A percentile compares a stretch with the other conserved stretches of the same genome.
These are phyloP conservation scores for Ustilago trichophora DNA, from an alignment of 1,284 basidiomycete species.

Conservation along the genomic window DNA sequence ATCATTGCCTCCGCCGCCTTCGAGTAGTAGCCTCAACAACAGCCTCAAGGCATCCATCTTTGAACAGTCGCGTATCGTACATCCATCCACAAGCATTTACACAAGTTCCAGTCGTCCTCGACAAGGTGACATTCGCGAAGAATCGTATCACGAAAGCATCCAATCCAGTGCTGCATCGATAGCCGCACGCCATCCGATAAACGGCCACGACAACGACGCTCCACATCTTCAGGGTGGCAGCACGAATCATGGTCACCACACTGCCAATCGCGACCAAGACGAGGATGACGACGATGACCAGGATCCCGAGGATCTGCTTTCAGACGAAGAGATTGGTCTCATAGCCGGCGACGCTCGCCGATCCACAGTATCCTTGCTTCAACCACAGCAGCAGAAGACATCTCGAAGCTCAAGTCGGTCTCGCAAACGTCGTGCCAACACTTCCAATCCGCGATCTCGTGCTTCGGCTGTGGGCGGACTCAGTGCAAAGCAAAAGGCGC, in stretches of 20 bases:
- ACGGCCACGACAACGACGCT: not conserved
- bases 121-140: slow-evolving; percentile 32
- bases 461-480: slow-evolving; percentile 38
- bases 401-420: slow-evolving; percentile 19
- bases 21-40: slow-evolving; percentile 14
- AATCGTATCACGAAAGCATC: slow-evolving; percentile 18
- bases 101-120: slow-evolving; percentile 11
- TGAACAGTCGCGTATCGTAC: slow-evolving; percentile 46
- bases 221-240: not conserved
- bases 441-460: slow-evolving; percentile 23
- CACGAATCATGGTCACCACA: not conserved
- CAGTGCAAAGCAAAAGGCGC: slow-evolving; percentile 69
- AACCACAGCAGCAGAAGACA: not conserved
- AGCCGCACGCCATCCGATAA: not conserved
- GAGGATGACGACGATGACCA: slow-evolving; percentile 30
- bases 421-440: slow-evolving; percentile 10
- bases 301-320: slow-evolving; percentile 34
- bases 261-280: not conserved
- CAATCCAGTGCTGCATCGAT: slow-evolving; percentile 12
- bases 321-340: slow-evolving; percentile 39
- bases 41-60: slow-evolving; percentile 46
- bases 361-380: not conserved
- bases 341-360: slow-evolving; percentile 15
- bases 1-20: slow-evolving; percentile 14
- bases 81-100: slow-evolving; percentile 36